phyloP scores from a whole-genome alignment of 441 rosid species.

The Francoa sonchifolia region DNA sequence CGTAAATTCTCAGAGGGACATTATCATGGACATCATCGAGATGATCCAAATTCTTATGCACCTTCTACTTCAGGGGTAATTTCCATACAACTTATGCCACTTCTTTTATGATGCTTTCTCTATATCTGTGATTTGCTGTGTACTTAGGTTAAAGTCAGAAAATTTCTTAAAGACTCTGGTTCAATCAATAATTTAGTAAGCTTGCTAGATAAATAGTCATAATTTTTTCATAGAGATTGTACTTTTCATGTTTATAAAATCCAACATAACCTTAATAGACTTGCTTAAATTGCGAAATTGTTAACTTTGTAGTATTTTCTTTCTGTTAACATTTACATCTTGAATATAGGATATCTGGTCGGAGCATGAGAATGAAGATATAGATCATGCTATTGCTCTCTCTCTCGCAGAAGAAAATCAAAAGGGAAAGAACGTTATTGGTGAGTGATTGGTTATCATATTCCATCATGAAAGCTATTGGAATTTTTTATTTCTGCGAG shows the following conservation, averaged over 20 bases:
- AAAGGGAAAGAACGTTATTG: slow-evolving; percentile 22
- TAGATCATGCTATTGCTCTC: slow-evolving; percentile 66
- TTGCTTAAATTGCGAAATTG: neutral
- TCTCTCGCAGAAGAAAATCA: slow-evolving; percentile 66
- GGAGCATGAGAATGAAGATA: slow-evolving; percentile 57
- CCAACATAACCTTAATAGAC: neutral
- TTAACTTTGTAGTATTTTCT: neutral
- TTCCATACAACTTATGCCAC: slow-evolving; percentile 2
- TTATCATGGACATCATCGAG: slow-evolving; percentile 33
- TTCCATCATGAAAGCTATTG: slow-evolving; percentile 7
- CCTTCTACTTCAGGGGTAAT: slow-evolving; percentile 56
- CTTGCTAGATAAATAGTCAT: too few relatives aligned
- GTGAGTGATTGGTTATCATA: slow-evolving; percentile 32
- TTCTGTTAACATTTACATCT: slow-evolving; percentile 5
- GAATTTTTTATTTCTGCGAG: neutral
- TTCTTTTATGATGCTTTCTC: slow-evolving; percentile 2
- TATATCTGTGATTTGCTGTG: neutral
- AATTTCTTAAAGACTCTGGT: too few relatives aligned
- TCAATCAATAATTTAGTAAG: too few relatives aligned
- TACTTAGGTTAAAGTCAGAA: neutral
- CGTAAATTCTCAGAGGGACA: slow-evolving; percentile 41
- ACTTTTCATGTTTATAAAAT: neutral
- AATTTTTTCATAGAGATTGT: too few relatives aligned
- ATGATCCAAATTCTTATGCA: slow-evolving; percentile 28
- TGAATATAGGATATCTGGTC: slow-evolving; percentile 38